Evolutionary conservation across 352 stramenopile species (phyloP).

Genomic region (Phytophthora capsici): DNA sequence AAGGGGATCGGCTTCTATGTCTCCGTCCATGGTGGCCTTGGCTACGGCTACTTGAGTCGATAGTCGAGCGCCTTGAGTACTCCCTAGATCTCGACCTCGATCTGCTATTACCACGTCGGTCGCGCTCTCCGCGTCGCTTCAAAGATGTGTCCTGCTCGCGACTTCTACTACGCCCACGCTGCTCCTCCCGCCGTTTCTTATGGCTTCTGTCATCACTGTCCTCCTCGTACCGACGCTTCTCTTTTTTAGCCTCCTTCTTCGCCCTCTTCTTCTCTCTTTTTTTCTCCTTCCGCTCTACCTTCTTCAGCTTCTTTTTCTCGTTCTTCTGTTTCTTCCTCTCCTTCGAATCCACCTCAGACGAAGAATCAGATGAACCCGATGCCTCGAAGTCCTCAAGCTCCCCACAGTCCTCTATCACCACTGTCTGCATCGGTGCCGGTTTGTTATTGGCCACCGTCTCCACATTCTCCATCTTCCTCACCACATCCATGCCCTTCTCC

Average conservation of each 20-base stretch:
- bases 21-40: neutral
- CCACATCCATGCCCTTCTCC: slow-evolving; percentile 90
- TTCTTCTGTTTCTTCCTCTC: slow-evolving; percentile 25
- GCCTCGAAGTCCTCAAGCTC: slow-evolving; percentile 46
- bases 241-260: slow-evolving; percentile 24
- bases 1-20: slow-evolving; percentile 1
- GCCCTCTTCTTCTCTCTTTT: slow-evolving; percentile 39
- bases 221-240: slow-evolving; percentile 18
- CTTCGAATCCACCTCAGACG: neutral
- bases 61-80: neutral
- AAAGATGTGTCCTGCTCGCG: neutral
- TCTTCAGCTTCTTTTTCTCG: slow-evolving; percentile 39
- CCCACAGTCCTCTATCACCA: slow-evolving; percentile 96
- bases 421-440: slow-evolving; percentile 73
- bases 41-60: neutral
- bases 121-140: neutral
- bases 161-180: slow-evolving; percentile 5
- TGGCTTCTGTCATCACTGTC: neutral
- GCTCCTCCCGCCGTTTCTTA: slow-evolving; percentile 1
- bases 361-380: slow-evolving; percentile 3
- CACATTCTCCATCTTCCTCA: slow-evolving; percentile 92
- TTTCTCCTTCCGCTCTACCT: slow-evolving; percentile 10
- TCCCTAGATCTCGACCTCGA: slow-evolving; percentile 17
- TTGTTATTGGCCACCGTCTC: slow-evolving; percentile 86
- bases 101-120: neutral